phyloP scores from a whole-genome alignment of 1,284 basidiomycete genomes.

The Irpex rosettiformis region DNA sequence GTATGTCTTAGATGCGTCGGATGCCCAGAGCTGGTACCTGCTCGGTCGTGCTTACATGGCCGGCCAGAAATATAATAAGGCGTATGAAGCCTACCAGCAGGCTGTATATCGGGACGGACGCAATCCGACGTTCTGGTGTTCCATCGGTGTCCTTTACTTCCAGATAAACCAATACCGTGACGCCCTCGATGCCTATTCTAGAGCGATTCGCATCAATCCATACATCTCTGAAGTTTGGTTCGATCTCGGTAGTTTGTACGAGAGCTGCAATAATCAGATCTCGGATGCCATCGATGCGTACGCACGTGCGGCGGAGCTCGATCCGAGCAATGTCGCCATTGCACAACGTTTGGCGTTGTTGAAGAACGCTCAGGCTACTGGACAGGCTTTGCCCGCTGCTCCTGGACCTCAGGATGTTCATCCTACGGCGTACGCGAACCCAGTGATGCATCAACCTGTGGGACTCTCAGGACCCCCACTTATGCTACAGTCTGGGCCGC shows the following conservation, averaged over 20 bases:
- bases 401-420: constrained; percentile 94
- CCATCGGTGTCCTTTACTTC: constrained; percentile 98
- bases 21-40: constrained; percentile 98
- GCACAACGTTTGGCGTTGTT: constrained; percentile 75
- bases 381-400: constrained; percentile 73
- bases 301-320: constrained; percentile 86
- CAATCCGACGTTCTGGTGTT: constrained; percentile 99
- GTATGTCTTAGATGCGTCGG: constrained; percentile 71
- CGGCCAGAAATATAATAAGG: constrained; percentile 99
- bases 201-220: constrained; percentile 97
- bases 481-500: constrained; percentile 45
- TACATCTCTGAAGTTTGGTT: constrained; percentile 99
- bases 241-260: constrained; percentile 95
- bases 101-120: constrained; percentile 98
- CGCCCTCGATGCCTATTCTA: constrained; percentile 96
- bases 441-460: constrained; percentile 59
- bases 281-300: constrained; percentile 99
- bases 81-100: constrained; percentile 99
- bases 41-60: constrained; percentile 98
- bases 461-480: constrained; percentile 61
- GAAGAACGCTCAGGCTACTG: constrained; percentile 79
- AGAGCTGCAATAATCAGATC: constrained; percentile 99
- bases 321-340: constrained; percentile 78
- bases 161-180: constrained; percentile 99
- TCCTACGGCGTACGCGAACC: constrained; percentile 86